phyloP scores from a whole-genome alignment of 345 rosid species.

The Ricinus communis region DNA sequence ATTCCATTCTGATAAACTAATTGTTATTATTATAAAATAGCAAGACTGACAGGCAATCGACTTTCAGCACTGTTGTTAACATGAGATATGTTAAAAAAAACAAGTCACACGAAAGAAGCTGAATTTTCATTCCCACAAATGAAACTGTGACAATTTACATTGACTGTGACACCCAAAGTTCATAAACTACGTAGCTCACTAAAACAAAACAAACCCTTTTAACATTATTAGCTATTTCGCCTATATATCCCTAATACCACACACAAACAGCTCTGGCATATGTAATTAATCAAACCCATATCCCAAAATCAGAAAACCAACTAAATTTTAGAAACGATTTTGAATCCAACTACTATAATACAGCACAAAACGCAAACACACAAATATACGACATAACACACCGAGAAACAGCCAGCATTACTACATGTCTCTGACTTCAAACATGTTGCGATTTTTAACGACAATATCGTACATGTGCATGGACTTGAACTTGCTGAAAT shows the following conservation, averaged over 20 bases:
- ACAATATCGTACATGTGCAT: slow-evolving; percentile 87
- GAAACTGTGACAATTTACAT: not conserved
- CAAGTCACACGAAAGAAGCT: not conserved
- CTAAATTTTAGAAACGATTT: not conserved
- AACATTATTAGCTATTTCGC: not conserved
- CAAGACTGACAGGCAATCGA: no score
- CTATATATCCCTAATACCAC: not conserved
- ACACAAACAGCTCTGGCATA: not conserved
- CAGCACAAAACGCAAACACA: not conserved
- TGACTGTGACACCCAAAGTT: not conserved
- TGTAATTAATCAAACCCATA: not conserved
- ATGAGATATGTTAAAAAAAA: not conserved
- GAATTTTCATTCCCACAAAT: not conserved
- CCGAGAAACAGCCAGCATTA: not conserved
- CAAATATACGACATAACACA: not conserved
- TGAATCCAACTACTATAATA: not conserved
- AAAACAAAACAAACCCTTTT: not conserved
- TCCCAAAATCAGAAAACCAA: not conserved
- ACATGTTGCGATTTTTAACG: slow-evolving; percentile 66
- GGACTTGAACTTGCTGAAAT: slow-evolving; percentile 64
- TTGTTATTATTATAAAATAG: no score
- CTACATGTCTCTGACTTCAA: slow-evolving; percentile 63
- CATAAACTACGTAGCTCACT: not conserved
- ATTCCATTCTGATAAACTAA: no score
- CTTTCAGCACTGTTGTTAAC: no score